Evolutionary conservation across 306 rosid species (phyloP), one percentile per base, ranked within the genome.

Genomic region (Astragalus glycyphyllos): DNA sequence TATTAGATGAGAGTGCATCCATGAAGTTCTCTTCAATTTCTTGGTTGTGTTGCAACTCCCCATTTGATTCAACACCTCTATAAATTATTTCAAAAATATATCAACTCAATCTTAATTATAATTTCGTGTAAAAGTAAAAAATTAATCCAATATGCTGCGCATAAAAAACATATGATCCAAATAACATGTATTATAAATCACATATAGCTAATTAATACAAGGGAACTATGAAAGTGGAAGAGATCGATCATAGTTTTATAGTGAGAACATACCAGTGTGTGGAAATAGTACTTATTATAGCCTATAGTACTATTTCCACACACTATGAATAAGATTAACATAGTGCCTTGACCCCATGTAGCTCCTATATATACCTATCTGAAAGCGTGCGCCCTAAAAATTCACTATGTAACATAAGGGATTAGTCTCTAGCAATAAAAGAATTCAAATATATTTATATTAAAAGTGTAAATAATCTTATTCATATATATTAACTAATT

Each of bases 11-110:
- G 7, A 92, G 65, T 68, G 85, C 84, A 45, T 84, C 96, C 3
- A 81, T 75, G 65, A 86, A 88, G 8, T 88, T 90, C 68, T 81
- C 90, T 79, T 89, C 89, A 9, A 75, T 81, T 44, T 84, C 91
- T 68, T 88, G 88, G 44, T 55, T 72, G 64, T 58, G 80, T 40
- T 80, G 74, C 3, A 84, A 55, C 55, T 84, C 88, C 15, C 85
- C 89, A 51, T 80, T 84, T 77, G 85, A 71, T 71, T 85, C 97
- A 72, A 81, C 88, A 41, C 78, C 84, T 34, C 98, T 92, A 63
- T 59, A 71, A 31, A 56, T 63, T 17, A 57, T 34, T 32, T 16
- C n/a, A 26, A 29, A 62, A 26, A 56, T 8, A 59, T 14, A 59
- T 20, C 31, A 31, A 67, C 58, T 11, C 65, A 51, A 26, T 34